Evolutionary conservation across 148 eudicot species (phyloP).

Genomic region (Rhododendron ferrugineum): DNA sequence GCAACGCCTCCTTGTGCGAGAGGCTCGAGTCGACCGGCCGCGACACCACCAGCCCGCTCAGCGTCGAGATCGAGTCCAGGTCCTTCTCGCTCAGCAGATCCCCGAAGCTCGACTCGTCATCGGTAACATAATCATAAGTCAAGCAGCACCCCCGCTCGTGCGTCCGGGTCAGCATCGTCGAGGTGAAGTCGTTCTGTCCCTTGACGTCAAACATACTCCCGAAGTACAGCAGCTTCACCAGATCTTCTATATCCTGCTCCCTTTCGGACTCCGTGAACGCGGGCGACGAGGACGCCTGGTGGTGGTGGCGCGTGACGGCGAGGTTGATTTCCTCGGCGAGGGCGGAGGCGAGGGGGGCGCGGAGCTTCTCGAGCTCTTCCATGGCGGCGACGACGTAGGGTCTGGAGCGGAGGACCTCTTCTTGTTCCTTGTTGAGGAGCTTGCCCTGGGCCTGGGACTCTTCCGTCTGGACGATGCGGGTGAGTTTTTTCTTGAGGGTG

Average conservation of each 20-base stretch:
- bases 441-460: conserved; percentile 56
- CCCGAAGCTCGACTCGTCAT: conserved; percentile 44
- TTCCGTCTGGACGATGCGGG: conserved; percentile 69
- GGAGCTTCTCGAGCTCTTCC: conserved; percentile 84
- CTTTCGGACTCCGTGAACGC: neutral
- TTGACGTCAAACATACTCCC: conserved; percentile 74
- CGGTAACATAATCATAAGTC: conserved; percentile 83
- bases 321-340: conserved; percentile 49
- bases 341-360: conserved; percentile 51
- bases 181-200: conserved; percentile 48
- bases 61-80: conserved; percentile 67
- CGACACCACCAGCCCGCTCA: conserved; percentile 54
- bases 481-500: conserved; percentile 65
- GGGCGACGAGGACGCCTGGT: neutral
- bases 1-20: conserved; percentile 66
- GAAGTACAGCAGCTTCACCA: conserved; percentile 63
- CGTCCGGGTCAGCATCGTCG: conserved; percentile 53
- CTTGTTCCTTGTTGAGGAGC: conserved; percentile 65
- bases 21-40: conserved; percentile 60
- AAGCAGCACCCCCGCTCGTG: conserved; percentile 85
- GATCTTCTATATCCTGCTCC: conserved; percentile 29
- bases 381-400: conserved; percentile 44
- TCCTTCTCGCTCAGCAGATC: conserved; percentile 63
- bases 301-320: conserved; percentile 18
- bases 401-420: conserved; percentile 59